Base-by-base conservation (phyloP, 2,329 filamentous ascomycete species). In the Xylaria sp. region DNA sequence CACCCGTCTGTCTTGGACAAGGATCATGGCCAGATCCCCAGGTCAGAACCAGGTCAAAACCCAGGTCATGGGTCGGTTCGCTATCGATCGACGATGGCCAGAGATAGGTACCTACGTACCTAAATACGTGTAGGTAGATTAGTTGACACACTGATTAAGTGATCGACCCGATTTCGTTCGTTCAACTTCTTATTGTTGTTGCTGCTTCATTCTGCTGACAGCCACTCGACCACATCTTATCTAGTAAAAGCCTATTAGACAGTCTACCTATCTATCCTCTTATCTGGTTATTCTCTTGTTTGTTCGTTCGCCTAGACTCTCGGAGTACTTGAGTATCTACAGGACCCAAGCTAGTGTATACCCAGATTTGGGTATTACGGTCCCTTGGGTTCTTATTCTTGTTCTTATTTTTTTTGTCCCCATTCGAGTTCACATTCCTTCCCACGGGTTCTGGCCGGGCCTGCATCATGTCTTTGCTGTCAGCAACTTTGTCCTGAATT, bases 41-140 rank as follows among this genome's bases (percentile, higher is more conserved):
- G 56, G 62, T 45, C 20, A 15, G 18, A 3, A 46, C 45, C 25
- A 52, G 53, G 63, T 13, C 39, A 25, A 10, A 23, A 39, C 52
- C 50, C 53, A 57, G 53, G 53, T 58, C 56, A 43, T 58, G 25
- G 46, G 46, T 36, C 53, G 20, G 52, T 39, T 66, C 36, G 36
- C 43, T 52, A 43, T 63, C 59, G 59, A 67, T 67, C 61, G 59
- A 53, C 23, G 39, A 43, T 59, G 48, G n/a, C 34, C 25, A 55
- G 50, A 56, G 12, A 45, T 60, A 36, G 18, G 30, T 20, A 30
- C 39, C 15, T 23, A 30, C 8, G 25, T 59, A 45, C 56, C 18
- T 20, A 25, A 4, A 20, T 12, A 61, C 59, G 45, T 60, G 58
- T 60, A 50, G 58, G 58, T 50, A 41, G 30, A 46, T 50, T 48